Base-by-base conservation (phyloP, 768 basidiomycete genomes). In the Pholiota microspora region DNA sequence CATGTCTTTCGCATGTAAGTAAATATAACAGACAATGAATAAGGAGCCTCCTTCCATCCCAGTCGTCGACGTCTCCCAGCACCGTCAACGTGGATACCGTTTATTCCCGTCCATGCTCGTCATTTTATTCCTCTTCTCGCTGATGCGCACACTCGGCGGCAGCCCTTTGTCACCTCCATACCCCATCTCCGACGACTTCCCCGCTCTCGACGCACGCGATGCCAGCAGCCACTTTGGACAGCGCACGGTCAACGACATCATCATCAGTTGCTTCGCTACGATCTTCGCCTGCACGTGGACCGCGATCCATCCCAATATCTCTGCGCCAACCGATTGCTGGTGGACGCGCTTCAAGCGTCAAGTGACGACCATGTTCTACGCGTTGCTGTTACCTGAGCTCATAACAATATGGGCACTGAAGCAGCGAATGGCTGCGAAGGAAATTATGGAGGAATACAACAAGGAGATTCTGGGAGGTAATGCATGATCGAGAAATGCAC, bases 331-430 rank as follows among this genome's bases (percentile, higher is more conserved):
- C 2, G 59, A 60, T 7, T 18, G 28, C 3, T 23, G 15, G 15
- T 34, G 40, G 18, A 40, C 24, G 0, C 18, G 21, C 7, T 8
- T 49, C 7, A 28, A 25, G 31, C 25, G 56, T 24, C 48, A 54
- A 4, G 12, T 55, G 2, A 36, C 34, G 4, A 34, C 51, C 4
- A 59, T 57, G 57, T 5, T 55, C 2, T 55, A 35, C 8, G 53
- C 45, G 1, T 18, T 63, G 3, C 3, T 63, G 13, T 60, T 55
- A 1, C 65, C 65, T 3, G 65, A 67, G 38, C 21, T 59, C 6
- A 50, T 67, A 1, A 25, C 61, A 2, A 38, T 36, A n/a, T 67
- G 61, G 61, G 60, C 65, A 3, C 16, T 62, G 32, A 45, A 52
- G 21, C 65, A 67, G 45, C 59, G 55, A 44, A 12, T 56, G 5